Evolutionary conservation across 495 filamentous ascomycete species (phyloP), one percentile per base, ranked within the genome.

Genomic region (Beverwykella pulmonaria): DNA sequence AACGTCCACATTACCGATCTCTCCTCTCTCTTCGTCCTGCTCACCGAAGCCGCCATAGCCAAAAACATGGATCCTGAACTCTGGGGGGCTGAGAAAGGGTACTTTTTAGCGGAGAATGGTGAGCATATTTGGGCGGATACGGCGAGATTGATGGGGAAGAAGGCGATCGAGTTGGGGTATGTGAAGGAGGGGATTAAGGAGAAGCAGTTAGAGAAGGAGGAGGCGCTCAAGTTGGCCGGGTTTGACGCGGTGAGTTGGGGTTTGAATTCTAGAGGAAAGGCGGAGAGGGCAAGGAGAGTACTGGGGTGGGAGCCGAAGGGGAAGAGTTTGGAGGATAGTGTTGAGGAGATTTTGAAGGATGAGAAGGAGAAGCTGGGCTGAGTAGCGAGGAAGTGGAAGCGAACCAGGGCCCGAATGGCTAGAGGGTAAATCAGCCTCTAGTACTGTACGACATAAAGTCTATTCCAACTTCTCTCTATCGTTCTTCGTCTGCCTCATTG

Each of bases 1-100:
- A 83, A 89, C 71, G 82, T 93, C 36, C 86, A 92, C 74, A 78
- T 93, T n/a, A 79, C 84, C 23, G 91, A 94, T 74, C 76, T 94
- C 19, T 83, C 84, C 60, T 80, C 81, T 30, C 74, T 91, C 29
- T 92, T 86, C 73, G 74, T 88, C 2, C 76, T 80, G 9, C 78
- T 92, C 30, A 85, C 86, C 12, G 88, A 92, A 61, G 88, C 88
- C 4, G 78, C 82, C 1, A 75, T 67, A 4, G 82, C 83, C 14
- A 84, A 83, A 6, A 55, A 48, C 26, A 79, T 80, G 10, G 77
- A 83, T 20, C 87, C 88, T 6, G 53, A 65, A 41, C 85, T 89
- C 17, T 96, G 90, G 88, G 74, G 87, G 3, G 39, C 39, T 8
- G 78, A 81, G 14, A 81, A 88, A 68, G 90, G 84, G 0, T 93